Base-by-base conservation (phyloP, 495 filamentous ascomycete genomes). In the Clohesyomyces aquaticus region DNA sequence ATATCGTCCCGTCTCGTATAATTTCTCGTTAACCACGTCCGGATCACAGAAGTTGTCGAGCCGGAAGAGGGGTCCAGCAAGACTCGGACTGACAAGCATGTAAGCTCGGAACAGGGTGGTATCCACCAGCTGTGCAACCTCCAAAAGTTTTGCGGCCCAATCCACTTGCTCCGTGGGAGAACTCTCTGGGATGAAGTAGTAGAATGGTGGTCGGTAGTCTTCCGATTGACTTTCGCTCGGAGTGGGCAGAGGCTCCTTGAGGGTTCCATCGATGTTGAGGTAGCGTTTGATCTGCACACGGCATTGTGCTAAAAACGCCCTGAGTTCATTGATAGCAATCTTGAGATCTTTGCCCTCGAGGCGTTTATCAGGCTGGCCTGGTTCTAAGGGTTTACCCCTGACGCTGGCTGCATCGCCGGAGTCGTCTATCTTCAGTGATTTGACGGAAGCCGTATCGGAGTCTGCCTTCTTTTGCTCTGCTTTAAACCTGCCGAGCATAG, bases 41-140 rank as follows among this genome's bases (percentile, higher is more conserved):
- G 94, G 93, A 66, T 98, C 93, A 68, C 94, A 97, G 74, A 96
- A 97, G 73, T 99, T 99, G 72, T 91, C 87, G 51, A 98, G 91
- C 14, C 95, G 91, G 76, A 99, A 96, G 0, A 99, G 84, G 2
- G 92, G 89, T 0, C 89, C 91, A 27, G 91, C 92, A 0, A 98
- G 80, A 1, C 88, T 84, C 4, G 94, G 94, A 11, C 85, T 87
- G 4, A 87, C 89, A 64, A 90, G 91, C 90, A 98, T 97, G 71
- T 94, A 92, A 1, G 90, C 87, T 23, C 93, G 84, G 77, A 99
- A 99, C 0, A 98, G 81, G 1, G 91, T 92, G 1, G 94, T 98
- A 71, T 99, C 94, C 19, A 99, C 88, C 1, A 96, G 75, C 42
- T 81, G 86, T 23, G 91, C 96, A 1, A 88, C 90, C 43, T 87